Percentiles rank a stretch among this genome's conserved stretches.
phyloP scores from a whole-genome alignment of 306 rosid species.

The Geum urbanum region DNA sequence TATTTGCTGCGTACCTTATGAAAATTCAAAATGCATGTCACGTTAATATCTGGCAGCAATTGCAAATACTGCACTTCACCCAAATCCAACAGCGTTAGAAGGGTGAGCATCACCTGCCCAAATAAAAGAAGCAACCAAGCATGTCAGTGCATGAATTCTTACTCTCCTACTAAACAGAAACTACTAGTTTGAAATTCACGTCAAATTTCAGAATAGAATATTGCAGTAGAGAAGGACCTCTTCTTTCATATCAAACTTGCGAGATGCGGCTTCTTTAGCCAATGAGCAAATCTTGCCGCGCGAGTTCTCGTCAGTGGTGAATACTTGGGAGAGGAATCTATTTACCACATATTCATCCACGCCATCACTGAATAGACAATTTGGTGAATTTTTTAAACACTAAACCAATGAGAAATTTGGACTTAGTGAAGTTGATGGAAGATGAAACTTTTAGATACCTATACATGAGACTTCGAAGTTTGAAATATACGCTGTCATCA shows the following conservation, averaged over 20 bases:
- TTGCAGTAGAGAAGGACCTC: conserved; percentile 58
- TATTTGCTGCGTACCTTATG: conserved; percentile 51
- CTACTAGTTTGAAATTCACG: conserved; percentile 10
- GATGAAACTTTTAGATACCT: conserved; percentile 42
- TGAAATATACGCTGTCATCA: conserved; percentile 66
- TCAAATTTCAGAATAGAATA: conserved; percentile 21
- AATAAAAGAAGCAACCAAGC: conserved; percentile 24
- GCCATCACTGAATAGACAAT: conserved; percentile 69
- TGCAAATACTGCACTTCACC: conserved; percentile 71
- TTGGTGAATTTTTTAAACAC: conserved; percentile 12
- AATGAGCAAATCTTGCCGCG: conserved; percentile 60
- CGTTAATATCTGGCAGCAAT: conserved; percentile 67
- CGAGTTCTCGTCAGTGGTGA: conserved; percentile 44
- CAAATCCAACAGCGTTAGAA: conserved; percentile 90
- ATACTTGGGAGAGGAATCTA: conserved; percentile 71
- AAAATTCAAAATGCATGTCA: conserved; percentile 67
- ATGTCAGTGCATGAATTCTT: conserved; percentile 4
- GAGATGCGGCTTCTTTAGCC: conserved; percentile 79
- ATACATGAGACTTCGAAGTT: conserved; percentile 84
- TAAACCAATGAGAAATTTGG: neutral
- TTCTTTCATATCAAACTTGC: conserved; percentile 87
- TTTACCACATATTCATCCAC: conserved; percentile 75
- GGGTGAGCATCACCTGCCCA: conserved; percentile 80
- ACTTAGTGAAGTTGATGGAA: conserved; percentile 10
- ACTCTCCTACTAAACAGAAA: neutral